Percentiles rank a stretch among this genome's conserved stretches.
phyloP scores from a whole-genome alignment of 768 basidiomycete genomes.

The Cytidiella melzeri region DNA sequence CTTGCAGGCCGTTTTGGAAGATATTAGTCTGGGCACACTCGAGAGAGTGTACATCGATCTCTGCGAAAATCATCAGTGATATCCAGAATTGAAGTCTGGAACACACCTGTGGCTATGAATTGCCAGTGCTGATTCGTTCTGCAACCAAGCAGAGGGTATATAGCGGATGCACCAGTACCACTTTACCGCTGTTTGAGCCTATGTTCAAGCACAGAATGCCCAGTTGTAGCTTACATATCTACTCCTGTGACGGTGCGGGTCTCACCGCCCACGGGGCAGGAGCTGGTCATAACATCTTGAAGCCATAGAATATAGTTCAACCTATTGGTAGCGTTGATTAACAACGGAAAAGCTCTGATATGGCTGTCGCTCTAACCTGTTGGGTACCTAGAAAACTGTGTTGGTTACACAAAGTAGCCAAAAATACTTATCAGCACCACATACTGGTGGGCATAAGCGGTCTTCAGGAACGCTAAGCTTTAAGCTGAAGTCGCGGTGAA shows the following conservation, averaged over 20 bases:
- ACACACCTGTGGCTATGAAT: constrained; percentile 65
- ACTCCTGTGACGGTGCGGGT: too few species aligned
- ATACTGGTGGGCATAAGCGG: constrained; percentile 83
- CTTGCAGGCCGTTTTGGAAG: constrained; percentile 43
- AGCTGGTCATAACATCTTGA: constrained; percentile 58
- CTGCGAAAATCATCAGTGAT: constrained; percentile 30
- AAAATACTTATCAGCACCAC: too few species aligned
- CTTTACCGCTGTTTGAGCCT: constrained; percentile 29
- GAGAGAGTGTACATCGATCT: constrained; percentile 64
- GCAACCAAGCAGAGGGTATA: constrained; percentile 79
- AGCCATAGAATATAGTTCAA: constrained; percentile 87
- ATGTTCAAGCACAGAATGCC: too few species aligned
- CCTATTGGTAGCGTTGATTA: too few species aligned
- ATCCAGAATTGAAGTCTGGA: neutral
- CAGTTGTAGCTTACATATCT: constrained; percentile 79
- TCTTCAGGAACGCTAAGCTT: constrained; percentile 56
- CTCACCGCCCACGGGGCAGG: too few species aligned
- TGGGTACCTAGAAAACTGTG: constrained; percentile 70
- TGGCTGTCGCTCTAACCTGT: constrained; percentile 59
- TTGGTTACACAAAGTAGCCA: too few species aligned
- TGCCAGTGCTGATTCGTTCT: constrained; percentile 44
- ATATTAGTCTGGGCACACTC: constrained; percentile 53
- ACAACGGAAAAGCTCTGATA: too few species aligned
- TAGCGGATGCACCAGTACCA: constrained; percentile 87
- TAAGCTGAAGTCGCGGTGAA: constrained; percentile 69